Conservation (phyloP, 352 stramenopile genomes). For the Phytophthora kernoviae region DNA sequence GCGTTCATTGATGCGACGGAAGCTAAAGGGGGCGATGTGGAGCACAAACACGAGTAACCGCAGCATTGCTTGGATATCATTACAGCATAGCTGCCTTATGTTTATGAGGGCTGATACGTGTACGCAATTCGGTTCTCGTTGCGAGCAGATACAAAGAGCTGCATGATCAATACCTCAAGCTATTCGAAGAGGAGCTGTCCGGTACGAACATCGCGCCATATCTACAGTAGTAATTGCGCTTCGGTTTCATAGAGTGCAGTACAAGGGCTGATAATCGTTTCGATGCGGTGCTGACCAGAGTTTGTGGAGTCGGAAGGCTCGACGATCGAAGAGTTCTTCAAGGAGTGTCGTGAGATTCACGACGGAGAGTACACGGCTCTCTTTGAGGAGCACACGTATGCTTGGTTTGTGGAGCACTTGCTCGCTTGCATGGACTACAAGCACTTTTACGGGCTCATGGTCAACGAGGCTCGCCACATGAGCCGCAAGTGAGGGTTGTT, state of each 20-base stretch:
- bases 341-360: constrained; percentile 63
- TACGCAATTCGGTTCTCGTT: not conserved
- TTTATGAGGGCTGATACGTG: not conserved
- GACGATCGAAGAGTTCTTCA: constrained; percentile 73
- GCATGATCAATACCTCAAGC: constrained; percentile 71
- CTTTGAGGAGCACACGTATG: constrained; percentile 73
- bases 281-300: constrained; percentile 37
- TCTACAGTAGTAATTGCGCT: not conserved
- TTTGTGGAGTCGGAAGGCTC: constrained; percentile 74
- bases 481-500: constrained; percentile 49
- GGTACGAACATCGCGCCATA: constrained; percentile 18
- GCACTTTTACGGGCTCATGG: constrained; percentile 80
- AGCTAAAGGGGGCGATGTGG: constrained; percentile 62
- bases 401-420: constrained; percentile 81
- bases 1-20: constrained; percentile 69
- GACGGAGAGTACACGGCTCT: constrained; percentile 67
- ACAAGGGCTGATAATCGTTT: not conserved
- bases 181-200: constrained; percentile 76
- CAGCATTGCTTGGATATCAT: too few relatives aligned
- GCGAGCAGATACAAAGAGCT: constrained; percentile 68
- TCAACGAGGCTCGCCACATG: constrained; percentile 75
- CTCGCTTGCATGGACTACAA: constrained; percentile 85
- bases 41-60: constrained; percentile 80
- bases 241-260: not conserved
- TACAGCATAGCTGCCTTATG: too few relatives aligned